These are phyloP conservation scores for Dendrocalamus sinicus DNA, from an alignment of 176 grass and related monocot species.

Conservation along the genomic window DNA sequence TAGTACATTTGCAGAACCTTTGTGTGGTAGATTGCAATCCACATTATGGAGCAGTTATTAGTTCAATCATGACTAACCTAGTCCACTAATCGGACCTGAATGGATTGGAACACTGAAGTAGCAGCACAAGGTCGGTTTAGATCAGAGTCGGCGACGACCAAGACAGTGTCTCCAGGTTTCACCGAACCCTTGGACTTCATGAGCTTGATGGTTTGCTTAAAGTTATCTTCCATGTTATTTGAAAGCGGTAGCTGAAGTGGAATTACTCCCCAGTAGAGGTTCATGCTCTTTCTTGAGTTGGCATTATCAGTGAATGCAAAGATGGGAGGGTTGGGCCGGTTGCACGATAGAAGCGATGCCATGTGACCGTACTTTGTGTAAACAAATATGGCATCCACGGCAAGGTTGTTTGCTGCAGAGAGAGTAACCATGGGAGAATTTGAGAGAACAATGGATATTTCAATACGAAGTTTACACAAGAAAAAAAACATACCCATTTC, in stretches of 20 bases:
- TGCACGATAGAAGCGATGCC: conserved; percentile 60
- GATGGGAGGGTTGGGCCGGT: conserved; percentile 65
- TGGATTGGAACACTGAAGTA: conserved; percentile 54
- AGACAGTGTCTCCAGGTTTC: conserved; percentile 61
- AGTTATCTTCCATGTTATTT: conserved; percentile 61
- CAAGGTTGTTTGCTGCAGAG: conserved; percentile 66
- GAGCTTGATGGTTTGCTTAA: conserved; percentile 50
- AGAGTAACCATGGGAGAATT: conserved; percentile 8
- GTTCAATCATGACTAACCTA: conserved; percentile 31
- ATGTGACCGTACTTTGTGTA: conserved; percentile 79
- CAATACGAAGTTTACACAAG: background rate
- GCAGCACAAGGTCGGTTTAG: conserved; percentile 49
- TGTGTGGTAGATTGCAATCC: background rate
- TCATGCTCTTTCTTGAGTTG: conserved; percentile 69
- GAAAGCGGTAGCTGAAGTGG: conserved; percentile 52
- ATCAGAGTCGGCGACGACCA: conserved; percentile 64
- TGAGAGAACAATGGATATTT: background rate
- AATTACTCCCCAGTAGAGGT: conserved; percentile 70
- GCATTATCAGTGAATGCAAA: conserved; percentile 67
- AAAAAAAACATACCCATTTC: conserved; percentile 63
- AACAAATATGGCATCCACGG: conserved; percentile 73
- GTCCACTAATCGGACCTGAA: conserved; percentile 62
- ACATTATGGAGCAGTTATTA: background rate
- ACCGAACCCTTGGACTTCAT: conserved; percentile 57
- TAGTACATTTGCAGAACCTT: background rate